Base-by-base conservation (phyloP, 108 stramenopile species). In the Cyclotella kingstonii region DNA sequence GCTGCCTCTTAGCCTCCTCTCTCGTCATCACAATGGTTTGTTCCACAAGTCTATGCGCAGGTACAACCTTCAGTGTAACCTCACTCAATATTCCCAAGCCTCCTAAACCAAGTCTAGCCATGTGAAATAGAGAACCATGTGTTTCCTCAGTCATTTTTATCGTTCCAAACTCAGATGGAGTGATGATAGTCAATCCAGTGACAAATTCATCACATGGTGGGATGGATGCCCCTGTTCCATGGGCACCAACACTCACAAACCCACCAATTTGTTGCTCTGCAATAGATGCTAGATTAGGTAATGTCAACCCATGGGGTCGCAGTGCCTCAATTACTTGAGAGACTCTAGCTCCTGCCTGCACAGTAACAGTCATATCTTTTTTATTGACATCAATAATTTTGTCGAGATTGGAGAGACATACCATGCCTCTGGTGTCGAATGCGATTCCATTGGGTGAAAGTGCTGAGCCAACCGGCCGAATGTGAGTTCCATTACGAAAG, bases 241-340 rank as follows among this genome's bases (percentile, higher is more conserved):
- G 98, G 0, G 97, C 98, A 25, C 94, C 96, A 12, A 96, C 93
- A 60, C 93, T 91, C 9, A 86, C 68, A 52, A 96, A 98, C 2
- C 97, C 97, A 35, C 95, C 98, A 60, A 99, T 81, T 72, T 97
- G 96, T 67, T 99, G 98, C 70, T 98, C 95, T 36, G 91, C 93
- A 73, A 99, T 98, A 11, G 84, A 86, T 30, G 97, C 95, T 44
- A 98, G 77, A 71, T 98, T 98, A 28, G 95, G 93, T 50, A 99
- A 79, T 19, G 98, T 99, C 31, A 99, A 48, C 8, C 82, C 81
- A 31, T 93, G 68, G 3, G 62, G 72, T 47, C 89, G 77, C 33
- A 93, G 48, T 3, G 84, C 87, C 40, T 93, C 89, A 8, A 93
- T 45, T 0, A 95, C 84, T 49, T 96, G 80, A 21, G 77, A 64